Evolutionary conservation across 1,139 yeast genomes (phyloP), one percentile per base, ranked within the genome.

Genomic region (Groenewaldozyma auringiensis): DNA sequence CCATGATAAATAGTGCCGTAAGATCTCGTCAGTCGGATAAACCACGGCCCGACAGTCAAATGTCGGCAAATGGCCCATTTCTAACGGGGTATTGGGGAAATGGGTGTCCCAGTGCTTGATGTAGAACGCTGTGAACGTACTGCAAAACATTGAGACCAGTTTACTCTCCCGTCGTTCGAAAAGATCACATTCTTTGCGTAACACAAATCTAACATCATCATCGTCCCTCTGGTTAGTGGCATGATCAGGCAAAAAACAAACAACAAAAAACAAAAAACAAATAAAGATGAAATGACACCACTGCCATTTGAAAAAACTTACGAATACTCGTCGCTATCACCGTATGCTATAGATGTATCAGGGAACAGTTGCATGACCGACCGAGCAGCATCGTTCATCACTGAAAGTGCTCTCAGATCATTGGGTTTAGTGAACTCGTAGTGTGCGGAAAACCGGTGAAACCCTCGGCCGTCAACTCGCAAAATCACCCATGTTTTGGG

Each of bases 261-360:
- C n/a, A n/a, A n/a, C n/a, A n/a, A n/a, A n/a, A n/a, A n/a, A n/a
- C n/a, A n/a, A n/a, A n/a, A n/a, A n/a, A n/a, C n/a, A n/a, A n/a
- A n/a, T n/a, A n/a, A n/a, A n/a, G n/a, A n/a, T n/a, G n/a, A n/a
- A n/a, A n/a, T n/a, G n/a, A n/a, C n/a, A n/a, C n/a, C n/a, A n/a
- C 9, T 33, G 17, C 8, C 8, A 14, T 25, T 21, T 4, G n/a
- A 22, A 27, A 13, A 29, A n/a, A 40, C 48, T 22, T 45, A 53
- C 20, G 94, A 83, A 62, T 84, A 92, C 66, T 92, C 99, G 63
- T 92, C 99, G 31, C 94, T 83, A 58, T 92, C 97, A 0, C 99
- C 99, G 61, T 83, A 92, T 0, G 95, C 95, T 63, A 89, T 53
- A 20, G 81, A 59, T 1, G 87, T 75, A 53, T 94, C 98, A 8